Evolutionary conservation across 768 basidiomycete genomes (phyloP), one percentile per base, ranked within the genome.

Genomic region (Megacollybia marginata): DNA sequence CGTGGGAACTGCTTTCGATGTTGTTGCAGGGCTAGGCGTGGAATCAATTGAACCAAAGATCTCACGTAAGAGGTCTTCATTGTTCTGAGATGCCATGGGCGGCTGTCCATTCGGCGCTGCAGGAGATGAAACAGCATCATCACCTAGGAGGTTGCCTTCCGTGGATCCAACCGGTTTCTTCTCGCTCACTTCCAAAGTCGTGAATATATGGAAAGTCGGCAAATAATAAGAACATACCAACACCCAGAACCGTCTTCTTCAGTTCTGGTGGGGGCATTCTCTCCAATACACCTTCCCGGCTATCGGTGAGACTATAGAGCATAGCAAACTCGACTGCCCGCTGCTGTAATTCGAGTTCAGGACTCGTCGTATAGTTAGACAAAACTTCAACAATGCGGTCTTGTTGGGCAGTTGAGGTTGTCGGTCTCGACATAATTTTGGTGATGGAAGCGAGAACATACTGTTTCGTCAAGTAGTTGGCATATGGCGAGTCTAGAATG

Each of bases 201-300:
- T 55, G 15, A 65, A 42, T 20, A 6, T 16, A 32, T 33, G n/a
- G 33, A 40, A 12, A 45, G 34, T 48, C 8, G 5, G 38, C 18
- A 49, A 12, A 23, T 23, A 40, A 0, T 20, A 48, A 23, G 13
- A 12, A 69, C 80, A 55, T 56, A 94, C 92, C 89, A 52, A 87
- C 78, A 43, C 92, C 96, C 76, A 95, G 88, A 2, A 98, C 89
- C 2, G 95, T 97, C n/a, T 88, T 86, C 69, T 94, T 96, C 55
- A 98, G 69, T 64, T 99, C 96, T 2, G 96, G 96, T 5, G 92
- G 88, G n/a, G 96, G 96, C 96, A 99, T 99, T 49, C 92, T 80
- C 70, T 99, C 96, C 52, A 98, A 65, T 1, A 99, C 92, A 34
- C 95, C 96, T 8, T 76, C 74, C 52, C 80, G 75, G 18, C 88